Percentiles rank a stretch among this genome's conserved stretches.
These are phyloP conservation scores for Aspergillus sp. DNA, from an alignment of 2,329 filamentous ascomycete species.

Conservation along the genomic window DNA sequence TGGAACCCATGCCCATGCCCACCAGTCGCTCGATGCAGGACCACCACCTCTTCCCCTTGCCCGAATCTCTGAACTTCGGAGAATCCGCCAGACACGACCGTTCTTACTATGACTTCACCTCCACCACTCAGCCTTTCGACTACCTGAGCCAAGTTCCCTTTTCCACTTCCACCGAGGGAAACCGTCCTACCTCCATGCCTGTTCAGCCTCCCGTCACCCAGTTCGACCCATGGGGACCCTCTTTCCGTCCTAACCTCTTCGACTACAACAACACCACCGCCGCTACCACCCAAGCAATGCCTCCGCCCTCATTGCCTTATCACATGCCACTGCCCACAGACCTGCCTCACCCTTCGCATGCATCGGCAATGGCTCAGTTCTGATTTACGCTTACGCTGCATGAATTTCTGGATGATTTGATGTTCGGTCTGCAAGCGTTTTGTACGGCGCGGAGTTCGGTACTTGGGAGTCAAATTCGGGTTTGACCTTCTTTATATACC, in stretches of 20 bases:
- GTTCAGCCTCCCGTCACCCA: constrained; percentile 15
- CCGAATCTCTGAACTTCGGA: constrained; percentile 22
- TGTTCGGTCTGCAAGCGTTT: neutral
- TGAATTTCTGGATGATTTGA: neutral
- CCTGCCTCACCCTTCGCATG: constrained; percentile 10
- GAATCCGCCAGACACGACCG: constrained; percentile 19
- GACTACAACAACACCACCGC: constrained; percentile 16
- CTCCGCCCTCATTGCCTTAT: constrained; percentile 21
- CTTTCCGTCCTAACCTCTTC: constrained; percentile 29
- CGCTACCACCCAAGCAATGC: constrained; percentile 14
- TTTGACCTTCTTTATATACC: neutral
- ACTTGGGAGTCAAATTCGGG: neutral
- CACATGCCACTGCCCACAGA: constrained; percentile 21
- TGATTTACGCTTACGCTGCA: neutral
- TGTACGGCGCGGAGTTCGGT: neutral
- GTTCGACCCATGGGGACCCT: constrained; percentile 24
- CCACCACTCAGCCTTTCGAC: constrained; percentile 26
- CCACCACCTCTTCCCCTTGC: constrained; percentile 21
- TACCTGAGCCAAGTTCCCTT: constrained; percentile 22
- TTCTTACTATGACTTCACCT: constrained; percentile 18
- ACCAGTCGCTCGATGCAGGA: constrained; percentile 14
- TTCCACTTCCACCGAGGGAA: constrained; percentile 14
- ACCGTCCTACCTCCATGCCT: constrained; percentile 13
- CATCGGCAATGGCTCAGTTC: neutral
- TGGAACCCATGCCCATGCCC: constrained; percentile 17